A percentile compares a stretch with the other conserved stretches of the same genome.
phyloP scores from a whole-genome alignment of 1,284 basidiomycete species.

The Boletus subluridellus region DNA sequence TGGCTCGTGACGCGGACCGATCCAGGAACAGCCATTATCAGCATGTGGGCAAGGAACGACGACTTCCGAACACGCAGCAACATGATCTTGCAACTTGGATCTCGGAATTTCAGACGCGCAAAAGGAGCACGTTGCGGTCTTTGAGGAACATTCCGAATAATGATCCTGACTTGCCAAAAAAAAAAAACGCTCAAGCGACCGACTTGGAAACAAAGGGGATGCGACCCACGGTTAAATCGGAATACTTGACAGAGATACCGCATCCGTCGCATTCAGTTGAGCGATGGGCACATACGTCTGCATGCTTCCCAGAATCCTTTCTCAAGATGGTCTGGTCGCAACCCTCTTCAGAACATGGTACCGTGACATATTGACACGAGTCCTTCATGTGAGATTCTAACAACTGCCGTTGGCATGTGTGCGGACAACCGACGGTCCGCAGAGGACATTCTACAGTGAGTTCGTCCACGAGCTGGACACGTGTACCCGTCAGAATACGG shows the following conservation, averaged over 20 bases:
- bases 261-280: slow-evolving; percentile 40
- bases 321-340: slow-evolving; percentile 45
- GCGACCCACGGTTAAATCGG: slow-evolving; percentile 38
- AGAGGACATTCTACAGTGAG: slow-evolving; percentile 71
- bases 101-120: slow-evolving; percentile 39
- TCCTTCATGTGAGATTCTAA: slow-evolving; percentile 61
- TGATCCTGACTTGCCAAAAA: slow-evolving; percentile 34
- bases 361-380: slow-evolving; percentile 55
- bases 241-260: slow-evolving; percentile 30
- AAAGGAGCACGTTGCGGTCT: slow-evolving; percentile 37
- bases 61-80: slow-evolving; percentile 38
- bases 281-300: slow-evolving; percentile 36
- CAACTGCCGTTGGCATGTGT: slow-evolving; percentile 69
- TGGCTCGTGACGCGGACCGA: slow-evolving; percentile 43
- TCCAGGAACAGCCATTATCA: slow-evolving; percentile 54
- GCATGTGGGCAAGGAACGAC: slow-evolving; percentile 49
- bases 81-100: slow-evolving; percentile 38
- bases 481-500: slow-evolving; percentile 17
- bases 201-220: not conserved
- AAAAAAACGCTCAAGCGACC: slow-evolving; percentile 1
- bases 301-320: slow-evolving; percentile 44
- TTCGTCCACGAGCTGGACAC: slow-evolving; percentile 75
- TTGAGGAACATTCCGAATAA: slow-evolving; percentile 37
- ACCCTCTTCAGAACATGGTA: slow-evolving; percentile 49
- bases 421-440: slow-evolving; percentile 53